Base-by-base conservation (phyloP, 148 eudicot genomes). In the Bassia scoparia region DNA sequence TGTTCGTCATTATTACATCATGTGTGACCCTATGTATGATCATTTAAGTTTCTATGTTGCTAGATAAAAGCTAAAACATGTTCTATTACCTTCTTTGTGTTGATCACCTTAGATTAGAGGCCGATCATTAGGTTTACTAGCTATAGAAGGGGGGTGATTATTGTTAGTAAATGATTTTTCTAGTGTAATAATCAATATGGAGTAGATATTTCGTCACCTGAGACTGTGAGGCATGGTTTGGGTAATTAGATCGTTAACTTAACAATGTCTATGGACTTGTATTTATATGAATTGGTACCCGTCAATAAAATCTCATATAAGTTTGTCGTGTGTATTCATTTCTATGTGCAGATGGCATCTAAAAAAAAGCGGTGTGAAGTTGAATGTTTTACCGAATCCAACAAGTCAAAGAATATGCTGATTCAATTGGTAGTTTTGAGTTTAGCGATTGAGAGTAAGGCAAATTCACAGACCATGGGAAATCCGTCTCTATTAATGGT, bases 371-470 rank as follows among this genome's bases (percentile, higher is more conserved):
- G 37, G 50, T 61, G 54, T 77, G 75, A 59, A 70, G 74, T 61
- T 70, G 78, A 68, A 26, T 70, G 67, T 35, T 70, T 77, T 50
- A 48, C 53, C 16, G 46, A 77, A 70, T 61, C 61, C 74, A 77
- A 70, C 70, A 35, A 49, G 31, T 35, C 69, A 77, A 61, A 62
- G 38, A 70, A 72, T 62, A 16, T 70, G 69, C 75, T 70, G 74
- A 70, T 77, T 70, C 79, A 77, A 61, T 70, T 77, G 75, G 63
- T 77, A 61, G 53, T 70, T 60, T 70, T 69, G 75, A 61, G 69
- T 70, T 63, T 70, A 70, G 70, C 79, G 6, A 63, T 62, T 77
- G 74, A 77, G 63, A 49, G 43, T 70, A 77, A 62, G 26, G 37
- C 61, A 50, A 50, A 70, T 30, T 70, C 74, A 77, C 23, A 33